Conservation (phyloP, 768 basidiomycete species). For the Tulasnella sp. region DNA sequence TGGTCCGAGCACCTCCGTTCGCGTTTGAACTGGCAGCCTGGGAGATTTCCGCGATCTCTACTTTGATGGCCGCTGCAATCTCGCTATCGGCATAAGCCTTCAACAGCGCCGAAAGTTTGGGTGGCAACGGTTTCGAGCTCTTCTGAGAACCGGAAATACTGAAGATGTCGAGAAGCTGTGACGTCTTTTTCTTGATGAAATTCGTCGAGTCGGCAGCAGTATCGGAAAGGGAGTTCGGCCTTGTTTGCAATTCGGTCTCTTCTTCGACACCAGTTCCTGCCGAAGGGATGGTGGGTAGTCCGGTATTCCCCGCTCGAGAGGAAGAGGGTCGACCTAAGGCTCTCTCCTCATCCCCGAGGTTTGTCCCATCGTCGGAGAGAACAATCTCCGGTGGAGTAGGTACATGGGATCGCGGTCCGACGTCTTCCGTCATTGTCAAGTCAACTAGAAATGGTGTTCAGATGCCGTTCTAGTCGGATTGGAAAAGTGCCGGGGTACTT, state of each 20-base stretch:
- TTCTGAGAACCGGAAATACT: slow-evolving; percentile 31
- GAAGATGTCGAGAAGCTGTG: slow-evolving; percentile 60
- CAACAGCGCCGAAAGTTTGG: slow-evolving; percentile 64
- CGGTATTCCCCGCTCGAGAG: slow-evolving; percentile 28
- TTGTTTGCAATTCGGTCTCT: slow-evolving; percentile 48
- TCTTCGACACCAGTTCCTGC: slow-evolving; percentile 36
- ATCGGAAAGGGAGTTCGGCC: slow-evolving; percentile 35
- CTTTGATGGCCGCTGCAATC: slow-evolving; percentile 52
- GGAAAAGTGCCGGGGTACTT: slow-evolving; percentile 30
- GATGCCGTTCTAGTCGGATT: background rate
- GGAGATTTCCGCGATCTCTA: slow-evolving; percentile 44
- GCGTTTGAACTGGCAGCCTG: slow-evolving; percentile 18
- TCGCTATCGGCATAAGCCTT: slow-evolving; percentile 60
- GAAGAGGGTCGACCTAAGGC: slow-evolving; percentile 30
- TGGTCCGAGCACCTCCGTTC: slow-evolving; percentile 29
- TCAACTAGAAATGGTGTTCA: slow-evolving; percentile 44
- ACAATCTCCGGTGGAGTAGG: slow-evolving; percentile 18
- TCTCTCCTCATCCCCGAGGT: slow-evolving; percentile 63
- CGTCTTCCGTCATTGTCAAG: slow-evolving; percentile 51
- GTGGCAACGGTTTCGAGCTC: slow-evolving; percentile 36
- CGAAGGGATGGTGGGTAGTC: slow-evolving; percentile 32
- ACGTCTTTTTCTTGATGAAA: slow-evolving; percentile 64
- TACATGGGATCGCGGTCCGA: slow-evolving; percentile 28
- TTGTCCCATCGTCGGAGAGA: slow-evolving; percentile 31
- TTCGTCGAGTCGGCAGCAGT: slow-evolving; percentile 29